Evolutionary conservation across 805 yeast genomes (phyloP), one percentile per base, ranked within the genome.

Genomic region (Lachancea lanzarotensis): DNA sequence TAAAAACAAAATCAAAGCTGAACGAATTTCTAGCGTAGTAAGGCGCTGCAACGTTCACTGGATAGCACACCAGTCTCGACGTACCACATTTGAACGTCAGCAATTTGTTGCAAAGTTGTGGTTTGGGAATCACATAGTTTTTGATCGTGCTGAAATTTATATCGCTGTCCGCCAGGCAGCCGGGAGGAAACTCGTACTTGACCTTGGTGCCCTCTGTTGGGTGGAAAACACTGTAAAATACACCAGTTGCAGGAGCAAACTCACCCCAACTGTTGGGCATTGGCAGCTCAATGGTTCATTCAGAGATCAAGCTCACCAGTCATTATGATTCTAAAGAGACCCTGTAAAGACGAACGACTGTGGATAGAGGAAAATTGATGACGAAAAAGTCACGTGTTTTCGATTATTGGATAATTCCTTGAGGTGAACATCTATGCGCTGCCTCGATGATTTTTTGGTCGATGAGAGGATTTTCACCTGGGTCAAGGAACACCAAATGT

Each of bases 161-260:
- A 81, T 64, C 27, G 73, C 73, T 31, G 58, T 66, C 45, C 54
- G 50, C 40, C 40, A 55, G 20, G 45, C 61, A 55, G 31, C 88
- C 86, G 33, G 81, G 78, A 2, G 98, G 98, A 0, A 88, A 95
- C 61, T 93, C 96, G 56, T 84, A 85, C 4, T 85, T 75, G 5
- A 91, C 90, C 65, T 89, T 88, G 0, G 98, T 83, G 1, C 98
- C 98, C 57, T 89, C 95, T 0, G 93, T 85, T 0, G 97, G 97
- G 56, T 93, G 97, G 65, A 93, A 93, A 0, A 86, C 87, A 0
- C 96, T 81, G 63, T 87, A 93, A 62, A 93, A 90, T 37, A 89
- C 71, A 1, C 96, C 93, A 46, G 78, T 73, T 15, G 93, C 88
- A n/a, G 95, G 95, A 6, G 82, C 84, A 59, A 90, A 89, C 17